A percentile compares a stretch with the other conserved stretches of the same genome.
Evolutionary conservation across 2,329 filamentous ascomycete genomes (phyloP).

Genomic region (Fusarium piperis): DNA sequence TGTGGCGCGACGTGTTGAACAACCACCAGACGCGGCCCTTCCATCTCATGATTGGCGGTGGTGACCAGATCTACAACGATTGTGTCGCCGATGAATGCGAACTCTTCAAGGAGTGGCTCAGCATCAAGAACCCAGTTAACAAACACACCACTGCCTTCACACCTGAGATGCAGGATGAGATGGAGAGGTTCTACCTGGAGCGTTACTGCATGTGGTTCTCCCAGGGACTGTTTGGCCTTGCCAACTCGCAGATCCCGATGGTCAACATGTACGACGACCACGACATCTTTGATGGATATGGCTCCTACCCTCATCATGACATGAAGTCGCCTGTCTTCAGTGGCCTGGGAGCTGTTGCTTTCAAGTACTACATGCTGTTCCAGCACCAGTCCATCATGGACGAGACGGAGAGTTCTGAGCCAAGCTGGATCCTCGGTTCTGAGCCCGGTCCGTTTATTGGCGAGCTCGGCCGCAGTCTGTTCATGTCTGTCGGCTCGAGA

Average conservation of each 20-base stretch:
- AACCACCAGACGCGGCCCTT: constrained; percentile 91
- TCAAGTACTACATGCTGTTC: constrained; percentile 99
- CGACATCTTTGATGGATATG: constrained; percentile 90
- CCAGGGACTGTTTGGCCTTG: constrained; percentile 91
- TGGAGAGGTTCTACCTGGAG: constrained; percentile 89
- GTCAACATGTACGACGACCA: constrained; percentile 98
- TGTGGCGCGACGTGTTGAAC: constrained; percentile 97
- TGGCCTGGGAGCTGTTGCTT: constrained; percentile 88
- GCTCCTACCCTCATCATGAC: constrained; percentile 90
- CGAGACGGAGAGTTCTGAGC: constrained; percentile 85
- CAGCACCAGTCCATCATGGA: constrained; percentile 89
- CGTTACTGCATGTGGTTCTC: constrained; percentile 96
- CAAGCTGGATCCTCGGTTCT: constrained; percentile 88
- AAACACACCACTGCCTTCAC: constrained; percentile 85
- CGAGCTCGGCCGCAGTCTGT: constrained; percentile 84
- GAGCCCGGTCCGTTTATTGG: constrained; percentile 89
- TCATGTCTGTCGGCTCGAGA: constrained; percentile 82
- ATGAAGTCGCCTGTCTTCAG: constrained; percentile 92
- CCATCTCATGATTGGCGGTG: constrained; percentile 97
- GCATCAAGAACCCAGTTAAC: constrained; percentile 79
- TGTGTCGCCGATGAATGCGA: constrained; percentile 77
- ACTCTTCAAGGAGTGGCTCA: constrained; percentile 85
- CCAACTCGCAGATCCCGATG: constrained; percentile 95
- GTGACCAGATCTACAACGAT: constrained; percentile 98
- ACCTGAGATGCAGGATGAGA: constrained; percentile 83